These are phyloP conservation scores for Pigoraptor vietnamica DNA, from an alignment of 78 protist species.

Conservation along the genomic window DNA sequence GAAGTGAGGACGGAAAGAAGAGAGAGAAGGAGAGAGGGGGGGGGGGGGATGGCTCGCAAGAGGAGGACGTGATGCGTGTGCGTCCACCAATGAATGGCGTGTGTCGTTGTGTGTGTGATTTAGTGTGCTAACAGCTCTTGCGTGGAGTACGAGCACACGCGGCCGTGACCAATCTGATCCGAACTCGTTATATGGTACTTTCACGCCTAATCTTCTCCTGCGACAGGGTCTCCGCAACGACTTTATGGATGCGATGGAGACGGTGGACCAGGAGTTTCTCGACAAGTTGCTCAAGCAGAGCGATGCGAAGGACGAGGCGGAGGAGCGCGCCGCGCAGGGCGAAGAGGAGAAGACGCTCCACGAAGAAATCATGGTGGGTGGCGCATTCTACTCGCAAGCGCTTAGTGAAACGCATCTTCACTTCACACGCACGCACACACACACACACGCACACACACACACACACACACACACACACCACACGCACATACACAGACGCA, in stretches of 20 bases:
- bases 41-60: no score
- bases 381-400: no score
- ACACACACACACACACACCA: no score
- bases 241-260: slow-evolving; percentile 18
- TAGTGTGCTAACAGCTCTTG: no score
- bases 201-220: no score
- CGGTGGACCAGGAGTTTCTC: neutral
- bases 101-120: neutral
- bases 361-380: neutral
- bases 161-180: no score
- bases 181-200: no score
- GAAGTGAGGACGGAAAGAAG: neutral
- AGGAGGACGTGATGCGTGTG: neutral
- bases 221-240: slow-evolving; percentile 19
- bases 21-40: no score
- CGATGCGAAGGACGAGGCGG: neutral
- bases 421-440: neutral
- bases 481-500: no score
- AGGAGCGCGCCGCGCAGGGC: neutral
- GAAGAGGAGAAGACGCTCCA: neutral
- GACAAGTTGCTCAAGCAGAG: neutral
- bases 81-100: neutral
- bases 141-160: no score
- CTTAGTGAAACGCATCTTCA: neutral
- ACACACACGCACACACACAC: neutral